Evolutionary conservation across 2,329 filamentous ascomycete species (phyloP), one percentile per base, ranked within the genome.

Genomic region (Fusarium gaditjirri): DNA sequence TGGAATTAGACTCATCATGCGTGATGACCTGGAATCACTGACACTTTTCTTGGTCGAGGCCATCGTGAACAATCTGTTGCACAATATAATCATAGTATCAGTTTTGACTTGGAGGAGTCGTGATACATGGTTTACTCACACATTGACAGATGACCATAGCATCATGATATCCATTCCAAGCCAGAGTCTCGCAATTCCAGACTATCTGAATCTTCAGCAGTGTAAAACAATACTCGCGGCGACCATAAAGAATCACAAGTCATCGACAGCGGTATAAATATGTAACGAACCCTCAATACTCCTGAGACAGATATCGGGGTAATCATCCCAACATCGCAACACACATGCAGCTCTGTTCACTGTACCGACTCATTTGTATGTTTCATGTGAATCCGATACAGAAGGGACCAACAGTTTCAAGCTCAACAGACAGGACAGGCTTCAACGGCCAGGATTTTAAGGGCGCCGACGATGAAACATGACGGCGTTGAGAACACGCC

Each of bases 401-500:
- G 21, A 44, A 25, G n/a, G 41, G 25, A 67, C 64, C 36, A 59
- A 54, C 41, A 53, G 43, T 62, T 31, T 38, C 42, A 65, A 41
- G 59, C 61, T 44, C 49, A 58, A 53, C 39, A 35, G 47, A 36
- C 56, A 65, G 59, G 47, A 36, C 56, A 65, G 61, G 70, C 59
- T 63, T 71, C 47, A 58, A 69, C 61, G 46, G 61, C 54, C 57
- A 64, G 60, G 71, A 59, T 60, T 43, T 50, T 61, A 62, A 69
- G 65, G 69, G 64, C 70, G 65, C 29, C 46, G 50, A 50, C 59
- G 50, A 71, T 74, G 74, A 75, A 76, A 76, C 72, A 62, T 57
- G 57, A 65, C 25, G 50, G 43, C 46, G 33, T 31, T 50, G 43
- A 42, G 47, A 70, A 72, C 65, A 69, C 59, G 46, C 72, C 70